Percentiles rank a stretch among this genome's conserved stretches.
phyloP scores from a whole-genome alignment of 2,329 filamentous ascomycete species.

The Camptophora hylomeconis region DNA sequence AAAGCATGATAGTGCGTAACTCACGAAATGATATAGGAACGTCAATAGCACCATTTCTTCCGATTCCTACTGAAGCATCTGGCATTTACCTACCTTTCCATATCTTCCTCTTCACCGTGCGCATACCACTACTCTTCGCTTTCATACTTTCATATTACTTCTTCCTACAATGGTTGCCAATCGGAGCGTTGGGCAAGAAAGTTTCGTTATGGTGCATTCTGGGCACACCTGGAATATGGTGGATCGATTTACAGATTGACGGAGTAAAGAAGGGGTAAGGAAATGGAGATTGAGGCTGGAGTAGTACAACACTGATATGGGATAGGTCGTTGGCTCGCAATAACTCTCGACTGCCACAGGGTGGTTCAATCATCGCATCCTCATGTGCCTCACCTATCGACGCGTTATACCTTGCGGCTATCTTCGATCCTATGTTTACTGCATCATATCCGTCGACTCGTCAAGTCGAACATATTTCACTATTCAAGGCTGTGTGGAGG shows the following conservation, averaged over 20 bases:
- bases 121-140: constrained; percentile 63
- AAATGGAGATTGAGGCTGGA: neutral
- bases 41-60: constrained; percentile 91
- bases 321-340: constrained; percentile 56
- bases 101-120: constrained; percentile 62
- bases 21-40: constrained; percentile 50
- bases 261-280: constrained; percentile 77
- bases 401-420: constrained; percentile 81
- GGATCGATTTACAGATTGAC: constrained; percentile 96
- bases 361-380: constrained; percentile 71
- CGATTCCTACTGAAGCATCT: constrained; percentile 54
- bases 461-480: constrained; percentile 62
- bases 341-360: constrained; percentile 59
- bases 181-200: constrained; percentile 59
- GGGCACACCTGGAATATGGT: constrained; percentile 86
- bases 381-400: constrained; percentile 91
- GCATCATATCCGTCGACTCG: constrained; percentile 63
- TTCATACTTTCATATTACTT: constrained; percentile 61
- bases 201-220: constrained; percentile 77
- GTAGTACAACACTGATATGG: constrained; percentile 7
- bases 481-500: constrained; percentile 60
- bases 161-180: constrained; percentile 68
- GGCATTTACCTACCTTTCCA: constrained; percentile 52
- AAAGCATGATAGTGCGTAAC: neutral
- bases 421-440: constrained; percentile 94